phyloP scores from a whole-genome alignment of 768 basidiomycete genomes.

The Lentinus tigrinus region DNA sequence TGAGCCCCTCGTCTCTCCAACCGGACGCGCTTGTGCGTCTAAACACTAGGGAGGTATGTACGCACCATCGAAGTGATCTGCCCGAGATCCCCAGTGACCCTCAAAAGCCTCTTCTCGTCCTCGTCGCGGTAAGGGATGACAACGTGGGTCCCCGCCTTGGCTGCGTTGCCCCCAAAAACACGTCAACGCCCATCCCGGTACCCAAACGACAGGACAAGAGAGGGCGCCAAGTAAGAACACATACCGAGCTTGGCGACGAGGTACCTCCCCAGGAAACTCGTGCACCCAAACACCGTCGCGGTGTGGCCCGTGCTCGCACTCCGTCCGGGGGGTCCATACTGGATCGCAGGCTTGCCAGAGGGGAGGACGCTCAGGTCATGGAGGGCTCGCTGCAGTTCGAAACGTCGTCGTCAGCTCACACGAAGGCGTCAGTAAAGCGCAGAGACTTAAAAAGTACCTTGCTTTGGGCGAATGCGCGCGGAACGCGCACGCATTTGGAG shows the following conservation, averaged over 20 bases:
- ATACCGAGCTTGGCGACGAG: constrained; percentile 89
- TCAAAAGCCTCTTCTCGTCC: constrained; percentile 86
- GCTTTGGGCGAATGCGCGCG: constrained; percentile 47
- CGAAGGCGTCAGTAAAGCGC: neutral
- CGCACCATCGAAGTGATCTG: constrained; percentile 92
- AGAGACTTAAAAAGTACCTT: constrained; percentile 36
- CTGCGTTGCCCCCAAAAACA: constrained; percentile 37
- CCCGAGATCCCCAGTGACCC: constrained; percentile 94
- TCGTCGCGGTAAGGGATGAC: constrained; percentile 94
- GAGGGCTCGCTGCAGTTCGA: constrained; percentile 56
- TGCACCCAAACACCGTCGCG: constrained; percentile 96
- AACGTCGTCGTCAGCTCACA: constrained; percentile 2
- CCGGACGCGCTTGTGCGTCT: neutral
- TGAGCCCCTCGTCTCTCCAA: constrained; percentile 18
- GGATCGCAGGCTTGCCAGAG: constrained; percentile 62
- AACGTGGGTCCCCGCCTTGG: constrained; percentile 90
- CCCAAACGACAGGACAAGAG: neutral
- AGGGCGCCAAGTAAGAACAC: neutral
- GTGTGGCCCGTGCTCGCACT: constrained; percentile 88
- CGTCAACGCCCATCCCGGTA: neutral
- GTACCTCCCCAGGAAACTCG: constrained; percentile 93
- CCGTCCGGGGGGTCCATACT: constrained; percentile 78
- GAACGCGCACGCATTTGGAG: constrained; percentile 39
- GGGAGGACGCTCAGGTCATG: constrained; percentile 71
- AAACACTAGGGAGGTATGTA: neutral